Percentiles rank a stretch among this genome's conserved stretches.
phyloP scores from a whole-genome alignment of 140 eudicot species.

The Cichorium intybus region DNA sequence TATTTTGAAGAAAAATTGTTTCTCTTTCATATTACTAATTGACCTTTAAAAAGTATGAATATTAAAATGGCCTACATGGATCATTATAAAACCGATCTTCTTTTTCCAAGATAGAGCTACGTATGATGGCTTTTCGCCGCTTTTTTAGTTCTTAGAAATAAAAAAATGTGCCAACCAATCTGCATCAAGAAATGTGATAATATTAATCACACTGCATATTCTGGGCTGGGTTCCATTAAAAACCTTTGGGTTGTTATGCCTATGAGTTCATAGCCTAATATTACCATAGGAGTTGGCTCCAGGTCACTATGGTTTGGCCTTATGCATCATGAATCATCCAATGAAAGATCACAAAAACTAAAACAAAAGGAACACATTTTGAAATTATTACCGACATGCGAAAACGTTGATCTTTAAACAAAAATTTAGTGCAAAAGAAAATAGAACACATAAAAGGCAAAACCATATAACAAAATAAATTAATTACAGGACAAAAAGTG shows the following conservation, averaged over 20 bases:
- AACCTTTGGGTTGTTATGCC: slow-evolving; percentile 7
- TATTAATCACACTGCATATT: slow-evolving; percentile 26
- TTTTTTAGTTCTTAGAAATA: slow-evolving; percentile 8
- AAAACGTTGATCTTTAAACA: background rate
- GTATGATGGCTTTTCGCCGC: slow-evolving; percentile 8
- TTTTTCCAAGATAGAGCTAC: slow-evolving; percentile 3
- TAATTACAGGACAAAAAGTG: background rate
- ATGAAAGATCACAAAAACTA: background rate
- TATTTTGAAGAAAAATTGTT: slow-evolving; percentile 14
- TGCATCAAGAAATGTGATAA: slow-evolving; percentile 28
- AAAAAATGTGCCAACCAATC: slow-evolving; percentile 19
- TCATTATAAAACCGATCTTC: slow-evolving; percentile 18
- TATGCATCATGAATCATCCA: slow-evolving; percentile 8
- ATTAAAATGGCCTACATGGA: slow-evolving; percentile 13
- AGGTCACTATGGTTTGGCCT: slow-evolving; percentile 30
- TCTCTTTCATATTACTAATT: slow-evolving; percentile 2
- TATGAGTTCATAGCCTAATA: slow-evolving; percentile 13
- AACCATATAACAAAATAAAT: background rate
- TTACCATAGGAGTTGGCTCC: slow-evolving; percentile 27
- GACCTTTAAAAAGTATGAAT: slow-evolving; percentile 12
- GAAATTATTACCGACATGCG: background rate
- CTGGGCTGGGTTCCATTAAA: slow-evolving; percentile 19
- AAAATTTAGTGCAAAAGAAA: background rate
- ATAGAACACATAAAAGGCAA: background rate
- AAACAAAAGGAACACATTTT: background rate